Evolutionary conservation across 306 rosid species (phyloP).

Genomic region (Rosa lucieae): DNA sequence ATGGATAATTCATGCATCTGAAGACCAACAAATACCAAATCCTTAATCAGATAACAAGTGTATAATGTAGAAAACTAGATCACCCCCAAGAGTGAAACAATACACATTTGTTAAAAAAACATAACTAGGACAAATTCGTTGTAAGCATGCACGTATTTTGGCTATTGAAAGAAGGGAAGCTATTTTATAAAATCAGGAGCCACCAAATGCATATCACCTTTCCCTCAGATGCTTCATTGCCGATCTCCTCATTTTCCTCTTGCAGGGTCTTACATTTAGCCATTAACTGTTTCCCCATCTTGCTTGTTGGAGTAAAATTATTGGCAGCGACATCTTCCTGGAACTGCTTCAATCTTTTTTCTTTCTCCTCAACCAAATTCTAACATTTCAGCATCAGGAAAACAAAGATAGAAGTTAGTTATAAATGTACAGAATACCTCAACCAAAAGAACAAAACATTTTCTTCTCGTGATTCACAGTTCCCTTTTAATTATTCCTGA

Average conservation of each 20-base stretch:
- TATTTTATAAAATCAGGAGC: background rate
- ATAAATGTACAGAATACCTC: background rate
- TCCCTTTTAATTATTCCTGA: background rate
- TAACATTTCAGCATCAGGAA: constrained; percentile 27
- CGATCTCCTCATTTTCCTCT: constrained; percentile 97
- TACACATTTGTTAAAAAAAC: background rate
- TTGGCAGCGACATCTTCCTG: constrained; percentile 83
- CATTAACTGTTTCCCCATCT: constrained; percentile 94
- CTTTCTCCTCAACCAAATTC: constrained; percentile 92
- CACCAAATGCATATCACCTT: constrained; percentile 46
- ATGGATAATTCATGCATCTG: constrained; percentile 85
- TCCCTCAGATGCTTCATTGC: constrained; percentile 95
- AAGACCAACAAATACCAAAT: constrained; percentile 7
- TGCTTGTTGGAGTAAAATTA: constrained; percentile 87
- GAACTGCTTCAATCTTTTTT: constrained; percentile 81
- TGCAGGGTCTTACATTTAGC: constrained; percentile 94
- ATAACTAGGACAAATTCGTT: background rate
- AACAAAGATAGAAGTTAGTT: background rate
- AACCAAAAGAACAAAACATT: background rate
- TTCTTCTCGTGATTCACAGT: background rate
- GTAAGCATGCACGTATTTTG: background rate
- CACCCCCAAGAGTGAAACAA: background rate
- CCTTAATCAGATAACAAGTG: background rate
- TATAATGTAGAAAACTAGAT: background rate
- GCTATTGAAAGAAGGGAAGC: background rate